Percentiles rank a stretch among this genome's conserved stretches.
Evolutionary conservation across 2,329 filamentous ascomycete species (phyloP).

Genomic region (Pleomassaria siparia): DNA sequence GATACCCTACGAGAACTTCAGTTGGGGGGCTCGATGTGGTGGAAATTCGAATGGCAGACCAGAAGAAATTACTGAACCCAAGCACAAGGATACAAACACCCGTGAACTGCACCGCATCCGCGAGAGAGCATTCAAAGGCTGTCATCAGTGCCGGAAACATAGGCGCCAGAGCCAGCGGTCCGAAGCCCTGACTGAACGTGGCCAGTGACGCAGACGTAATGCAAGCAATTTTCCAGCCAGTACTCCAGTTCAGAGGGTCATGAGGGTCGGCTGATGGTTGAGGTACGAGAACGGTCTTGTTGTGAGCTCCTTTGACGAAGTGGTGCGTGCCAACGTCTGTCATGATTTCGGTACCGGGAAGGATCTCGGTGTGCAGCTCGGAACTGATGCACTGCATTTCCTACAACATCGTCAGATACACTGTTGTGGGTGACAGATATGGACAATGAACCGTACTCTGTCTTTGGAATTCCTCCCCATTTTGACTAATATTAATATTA

Average conservation of each 20-base stretch:
- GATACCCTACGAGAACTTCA: conserved; percentile 50
- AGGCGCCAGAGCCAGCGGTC: conserved; percentile 57
- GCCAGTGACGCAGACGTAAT: conserved; percentile 51
- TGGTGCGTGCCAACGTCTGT: conserved; percentile 63
- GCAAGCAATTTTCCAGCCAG: conserved; percentile 51
- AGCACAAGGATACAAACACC: conserved; percentile 59
- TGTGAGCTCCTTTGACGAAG: conserved; percentile 57
- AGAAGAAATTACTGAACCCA: conserved; percentile 63
- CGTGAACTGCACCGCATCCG: conserved; percentile 59
- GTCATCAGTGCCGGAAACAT: conserved; percentile 63
- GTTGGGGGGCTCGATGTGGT: conserved; percentile 3
- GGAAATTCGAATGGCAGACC: conserved; percentile 40
- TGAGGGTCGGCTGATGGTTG: conserved; percentile 54
- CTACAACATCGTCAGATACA: conserved; percentile 27
- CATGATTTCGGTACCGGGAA: conserved; percentile 63
- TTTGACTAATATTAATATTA: no score
- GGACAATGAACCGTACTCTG: no score
- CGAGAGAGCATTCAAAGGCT: conserved; percentile 56
- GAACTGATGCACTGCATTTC: conserved; percentile 51
- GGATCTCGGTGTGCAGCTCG: conserved; percentile 56
- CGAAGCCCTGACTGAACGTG: conserved; percentile 57
- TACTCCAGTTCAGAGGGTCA: conserved; percentile 59
- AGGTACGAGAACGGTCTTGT: conserved; percentile 53
- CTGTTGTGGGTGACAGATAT: no score
- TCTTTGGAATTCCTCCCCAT: no score